Conservation (phyloP, 306 rosid species). For the Urtica urens region DNA sequence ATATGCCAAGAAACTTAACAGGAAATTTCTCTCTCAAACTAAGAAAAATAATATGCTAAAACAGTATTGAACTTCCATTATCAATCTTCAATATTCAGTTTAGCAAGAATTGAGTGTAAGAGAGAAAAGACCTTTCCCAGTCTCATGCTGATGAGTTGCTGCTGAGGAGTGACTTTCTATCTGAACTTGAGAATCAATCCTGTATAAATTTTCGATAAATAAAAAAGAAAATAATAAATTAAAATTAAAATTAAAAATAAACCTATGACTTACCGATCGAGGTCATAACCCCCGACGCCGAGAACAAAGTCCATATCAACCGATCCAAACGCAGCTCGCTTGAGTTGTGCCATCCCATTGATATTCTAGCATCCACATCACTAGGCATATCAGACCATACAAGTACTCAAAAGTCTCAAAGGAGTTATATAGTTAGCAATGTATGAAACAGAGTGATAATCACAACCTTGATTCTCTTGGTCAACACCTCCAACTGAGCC, state of each 20-base stretch:
- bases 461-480: conserved; percentile 70
- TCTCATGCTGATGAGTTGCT: conserved; percentile 41
- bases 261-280: conserved; percentile 46
- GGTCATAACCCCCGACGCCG: conserved; percentile 95
- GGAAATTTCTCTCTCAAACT: too few species aligned
- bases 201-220: conserved; percentile 24
- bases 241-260: conserved; percentile 4
- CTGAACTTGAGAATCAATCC: conserved; percentile 65
- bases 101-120: too few species aligned
- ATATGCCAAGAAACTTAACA: too few species aligned
- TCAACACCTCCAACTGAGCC: conserved; percentile 51
- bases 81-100: too few species aligned
- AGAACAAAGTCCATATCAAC: conserved; percentile 85
- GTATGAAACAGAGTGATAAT: neutral
- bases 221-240: neutral
- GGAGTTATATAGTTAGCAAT: neutral
- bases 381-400: neutral
- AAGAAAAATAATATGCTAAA: too few species aligned
- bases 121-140: conserved; percentile 37
- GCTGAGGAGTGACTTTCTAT: conserved; percentile 41
- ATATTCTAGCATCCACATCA: conserved; percentile 41
- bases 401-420: neutral
- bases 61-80: too few species aligned
- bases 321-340: conserved; percentile 70
- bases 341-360: conserved; percentile 78